Conservation (phyloP, 1,284 basidiomycete species). For the Rhodotorula sp. region DNA sequence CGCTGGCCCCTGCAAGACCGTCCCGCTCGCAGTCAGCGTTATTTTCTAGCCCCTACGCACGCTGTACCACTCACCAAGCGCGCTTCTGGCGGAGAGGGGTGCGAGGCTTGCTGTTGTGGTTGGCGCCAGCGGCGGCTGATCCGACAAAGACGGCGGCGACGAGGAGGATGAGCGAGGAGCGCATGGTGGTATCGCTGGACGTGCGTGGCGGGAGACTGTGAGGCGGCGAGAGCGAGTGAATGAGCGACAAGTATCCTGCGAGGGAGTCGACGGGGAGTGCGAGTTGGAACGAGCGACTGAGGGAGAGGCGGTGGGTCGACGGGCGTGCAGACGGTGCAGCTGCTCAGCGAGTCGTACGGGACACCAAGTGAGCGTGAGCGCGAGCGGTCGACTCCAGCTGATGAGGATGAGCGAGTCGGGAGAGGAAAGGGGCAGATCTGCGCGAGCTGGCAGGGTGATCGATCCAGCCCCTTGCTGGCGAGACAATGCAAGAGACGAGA, state of each 20-base stretch:
- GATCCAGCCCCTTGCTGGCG: no score
- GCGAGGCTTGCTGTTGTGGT: conserved; percentile 6
- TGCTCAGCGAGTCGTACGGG: no score
- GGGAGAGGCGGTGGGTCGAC: not conserved
- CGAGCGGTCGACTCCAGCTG: no score
- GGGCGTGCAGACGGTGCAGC: no score
- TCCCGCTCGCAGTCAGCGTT: not conserved
- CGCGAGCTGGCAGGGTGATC: no score
- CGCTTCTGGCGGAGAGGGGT: conserved; percentile 17
- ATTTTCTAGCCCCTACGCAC: no score
- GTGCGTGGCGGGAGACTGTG: not conserved
- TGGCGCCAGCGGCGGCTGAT: conserved; percentile 9
- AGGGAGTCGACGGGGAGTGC: not conserved
- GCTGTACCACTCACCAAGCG: conserved; percentile 18
- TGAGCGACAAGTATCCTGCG: not conserved
- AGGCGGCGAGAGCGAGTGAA: not conserved
- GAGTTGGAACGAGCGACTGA: not conserved
- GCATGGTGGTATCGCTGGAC: conserved; percentile 6
- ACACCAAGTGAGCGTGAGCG: no score
- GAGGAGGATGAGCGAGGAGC: conserved; percentile 12
- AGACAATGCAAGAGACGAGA: not conserved
- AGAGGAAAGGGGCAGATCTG: no score
- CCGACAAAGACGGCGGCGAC: conserved; percentile 11
- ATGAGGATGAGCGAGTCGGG: no score
- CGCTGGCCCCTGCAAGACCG: conserved; percentile 10